A percentile compares a stretch with the other conserved stretches of the same genome.
These are phyloP conservation scores for Nemania bipapillata DNA, from an alignment of 2,329 filamentous ascomycete genomes.

Conservation along the genomic window DNA sequence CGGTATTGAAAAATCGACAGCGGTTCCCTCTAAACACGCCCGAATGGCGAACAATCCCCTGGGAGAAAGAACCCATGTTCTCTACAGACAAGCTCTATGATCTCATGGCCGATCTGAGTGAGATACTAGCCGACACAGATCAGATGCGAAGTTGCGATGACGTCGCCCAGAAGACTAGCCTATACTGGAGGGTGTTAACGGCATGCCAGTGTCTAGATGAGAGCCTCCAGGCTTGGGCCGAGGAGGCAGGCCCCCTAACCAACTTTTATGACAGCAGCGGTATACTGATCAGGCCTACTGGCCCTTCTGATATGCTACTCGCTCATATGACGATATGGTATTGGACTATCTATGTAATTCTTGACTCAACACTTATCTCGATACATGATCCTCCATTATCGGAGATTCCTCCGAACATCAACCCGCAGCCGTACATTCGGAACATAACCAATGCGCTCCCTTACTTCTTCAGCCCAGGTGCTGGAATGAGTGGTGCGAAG, in stretches of 20 bases:
- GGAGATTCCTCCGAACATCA: slow-evolving; percentile 14
- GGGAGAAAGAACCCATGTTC: slow-evolving; percentile 47
- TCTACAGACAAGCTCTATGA: slow-evolving; percentile 46
- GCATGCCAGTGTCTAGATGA: slow-evolving; percentile 28
- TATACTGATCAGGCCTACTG: background rate
- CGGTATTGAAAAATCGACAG: slow-evolving; percentile 37
- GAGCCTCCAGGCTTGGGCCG: slow-evolving; percentile 32
- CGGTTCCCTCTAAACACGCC: slow-evolving; percentile 46
- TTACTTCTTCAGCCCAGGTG: slow-evolving; percentile 35
- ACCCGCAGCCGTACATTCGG: slow-evolving; percentile 30
- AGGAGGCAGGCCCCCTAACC: slow-evolving; percentile 21
- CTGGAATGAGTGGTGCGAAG: slow-evolving; percentile 30
- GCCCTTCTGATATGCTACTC: slow-evolving; percentile 22
- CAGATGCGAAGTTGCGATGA: slow-evolving; percentile 39
- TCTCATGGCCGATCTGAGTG: slow-evolving; percentile 44
- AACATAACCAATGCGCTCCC: slow-evolving; percentile 33
- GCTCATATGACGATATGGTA: slow-evolving; percentile 38
- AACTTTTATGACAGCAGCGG: slow-evolving; percentile 29
- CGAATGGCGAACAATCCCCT: slow-evolving; percentile 52
- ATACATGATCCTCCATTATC: slow-evolving; percentile 19
- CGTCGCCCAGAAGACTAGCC: background rate
- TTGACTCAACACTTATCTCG: slow-evolving; percentile 34
- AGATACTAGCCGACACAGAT: slow-evolving; percentile 51
- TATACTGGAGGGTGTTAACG: slow-evolving; percentile 3
- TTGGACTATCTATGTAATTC: slow-evolving; percentile 28